phyloP scores from a whole-genome alignment of 805 yeast genomes.

The Pichia scutulata region DNA sequence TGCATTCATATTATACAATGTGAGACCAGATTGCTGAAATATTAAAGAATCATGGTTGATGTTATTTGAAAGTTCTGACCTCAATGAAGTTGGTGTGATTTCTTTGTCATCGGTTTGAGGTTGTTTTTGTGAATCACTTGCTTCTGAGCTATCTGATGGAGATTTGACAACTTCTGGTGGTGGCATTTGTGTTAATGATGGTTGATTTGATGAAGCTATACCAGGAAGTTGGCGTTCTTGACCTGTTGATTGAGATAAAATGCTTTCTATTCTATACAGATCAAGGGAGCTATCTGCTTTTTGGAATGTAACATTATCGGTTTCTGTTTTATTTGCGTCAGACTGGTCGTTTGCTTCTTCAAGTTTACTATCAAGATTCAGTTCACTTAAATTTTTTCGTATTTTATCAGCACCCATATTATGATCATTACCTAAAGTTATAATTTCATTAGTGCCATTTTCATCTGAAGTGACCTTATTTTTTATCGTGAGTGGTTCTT shows the following conservation, averaged over 20 bases:
- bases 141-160: not conserved
- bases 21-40: conserved; percentile 21
- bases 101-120: not conserved
- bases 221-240: not conserved
- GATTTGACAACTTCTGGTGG: too few species aligned
- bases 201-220: not conserved
- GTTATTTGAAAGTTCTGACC: not conserved
- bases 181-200: not conserved
- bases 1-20: conserved; percentile 8
- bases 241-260: not conserved
- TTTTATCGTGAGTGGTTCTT: not conserved
- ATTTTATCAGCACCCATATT: not conserved
- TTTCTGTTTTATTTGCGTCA: not conserved
- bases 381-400: not conserved
- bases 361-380: not conserved
- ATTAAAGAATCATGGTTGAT: conserved; percentile 16
- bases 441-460: not conserved
- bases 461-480: not conserved
- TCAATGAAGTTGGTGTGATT: not conserved
- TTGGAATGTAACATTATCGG: not conserved
- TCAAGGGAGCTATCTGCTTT: not conserved
- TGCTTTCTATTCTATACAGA: not conserved
- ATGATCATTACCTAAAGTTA: not conserved
- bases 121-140: not conserved
- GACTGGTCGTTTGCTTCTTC: not conserved